Percentiles rank a stretch among this genome's conserved stretches.
Conservation (phyloP, 192 early-diverging fungal species). For the Rhizophagus sp. region DNA sequence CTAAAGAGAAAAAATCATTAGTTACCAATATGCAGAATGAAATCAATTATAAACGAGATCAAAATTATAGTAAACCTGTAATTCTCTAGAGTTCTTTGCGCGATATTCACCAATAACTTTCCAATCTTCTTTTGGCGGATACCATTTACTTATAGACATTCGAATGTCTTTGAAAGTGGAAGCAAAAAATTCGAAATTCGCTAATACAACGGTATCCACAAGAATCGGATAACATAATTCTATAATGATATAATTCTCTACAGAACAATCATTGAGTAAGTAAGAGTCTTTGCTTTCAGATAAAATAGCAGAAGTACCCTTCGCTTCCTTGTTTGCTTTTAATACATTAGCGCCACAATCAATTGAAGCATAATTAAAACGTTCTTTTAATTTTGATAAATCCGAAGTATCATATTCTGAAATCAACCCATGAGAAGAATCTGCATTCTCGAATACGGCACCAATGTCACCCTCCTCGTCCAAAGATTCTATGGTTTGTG, state of each 20-base stretch:
- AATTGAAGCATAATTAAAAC: conserved; percentile 95
- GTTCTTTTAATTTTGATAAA: conserved; percentile 44
- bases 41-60: neutral
- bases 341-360: conserved; percentile 93
- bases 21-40: too few species aligned
- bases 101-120: conserved; percentile 77
- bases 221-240: conserved; percentile 95
- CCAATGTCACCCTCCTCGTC: conserved; percentile 9
- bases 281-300: conserved; percentile 93
- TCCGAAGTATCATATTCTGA: neutral
- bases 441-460: neutral
- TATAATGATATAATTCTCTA: conserved; percentile 83
- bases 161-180: conserved; percentile 89
- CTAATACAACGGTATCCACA: conserved; percentile 86
- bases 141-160: conserved; percentile 74
- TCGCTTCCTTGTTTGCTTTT: conserved; percentile 82
- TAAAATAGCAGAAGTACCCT: conserved; percentile 77
- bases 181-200: conserved; percentile 97
- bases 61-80: conserved; percentile 57
- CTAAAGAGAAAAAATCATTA: conserved; percentile 37
- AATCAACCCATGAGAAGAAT: neutral
- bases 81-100: conserved; percentile 84
- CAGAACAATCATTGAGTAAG: conserved; percentile 89
- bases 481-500: neutral
- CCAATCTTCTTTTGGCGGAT: conserved; percentile 82